These are phyloP conservation scores for Plantago elongata DNA, from an alignment of 257 asterid species.

Conservation along the genomic window DNA sequence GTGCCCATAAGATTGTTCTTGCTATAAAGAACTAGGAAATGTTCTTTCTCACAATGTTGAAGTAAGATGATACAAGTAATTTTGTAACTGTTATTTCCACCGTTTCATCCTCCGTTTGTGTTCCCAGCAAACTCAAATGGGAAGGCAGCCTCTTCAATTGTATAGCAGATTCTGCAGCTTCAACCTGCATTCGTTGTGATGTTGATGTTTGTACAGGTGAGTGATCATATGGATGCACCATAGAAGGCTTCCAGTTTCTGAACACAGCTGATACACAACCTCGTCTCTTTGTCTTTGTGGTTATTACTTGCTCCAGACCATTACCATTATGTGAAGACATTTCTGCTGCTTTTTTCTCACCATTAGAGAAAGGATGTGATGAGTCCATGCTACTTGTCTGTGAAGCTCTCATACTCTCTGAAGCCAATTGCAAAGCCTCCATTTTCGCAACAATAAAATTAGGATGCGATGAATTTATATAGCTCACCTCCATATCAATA, in stretches of 20 bases:
- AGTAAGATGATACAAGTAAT: slow-evolving; percentile 55
- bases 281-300: slow-evolving; percentile 16
- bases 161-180: slow-evolving; percentile 4
- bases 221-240: slow-evolving; percentile 1
- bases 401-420: slow-evolving; percentile 41
- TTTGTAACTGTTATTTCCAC: slow-evolving; percentile 50
- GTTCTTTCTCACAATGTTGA: slow-evolving; percentile 67
- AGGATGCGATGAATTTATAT: slow-evolving; percentile 66
- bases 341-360: not conserved
- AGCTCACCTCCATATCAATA: slow-evolving; percentile 68
- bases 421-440: slow-evolving; percentile 51
- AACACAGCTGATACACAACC: slow-evolving; percentile 14
- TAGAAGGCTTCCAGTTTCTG: slow-evolving; percentile 7
- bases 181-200: slow-evolving; percentile 1
- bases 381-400: slow-evolving; percentile 8
- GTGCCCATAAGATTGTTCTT: slow-evolving; percentile 10
- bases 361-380: not conserved
- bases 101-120: slow-evolving; percentile 48
- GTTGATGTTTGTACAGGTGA: not conserved
- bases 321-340: not conserved
- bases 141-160: slow-evolving; percentile 40
- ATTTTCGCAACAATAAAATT: slow-evolving; percentile 62
- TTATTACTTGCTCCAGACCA: slow-evolving; percentile 5
- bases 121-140: slow-evolving; percentile 47
- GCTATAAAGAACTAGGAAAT: slow-evolving; percentile 36